These are phyloP conservation scores for Cercospora sojina DNA, from an alignment of 2,329 filamentous ascomycete genomes.

Conservation along the genomic window DNA sequence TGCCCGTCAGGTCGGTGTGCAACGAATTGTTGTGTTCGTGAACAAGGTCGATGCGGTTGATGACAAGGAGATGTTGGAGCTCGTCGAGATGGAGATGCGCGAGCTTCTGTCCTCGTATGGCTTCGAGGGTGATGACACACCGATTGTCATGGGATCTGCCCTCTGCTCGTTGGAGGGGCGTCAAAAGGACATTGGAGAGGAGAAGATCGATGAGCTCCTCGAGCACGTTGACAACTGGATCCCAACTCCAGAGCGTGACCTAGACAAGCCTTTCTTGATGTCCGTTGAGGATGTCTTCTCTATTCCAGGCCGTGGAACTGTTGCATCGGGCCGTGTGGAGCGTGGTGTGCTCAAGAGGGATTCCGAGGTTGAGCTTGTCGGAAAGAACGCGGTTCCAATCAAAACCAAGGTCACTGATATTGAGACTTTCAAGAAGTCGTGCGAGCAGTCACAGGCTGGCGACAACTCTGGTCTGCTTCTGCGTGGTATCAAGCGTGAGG, in stretches of 20 bases:
- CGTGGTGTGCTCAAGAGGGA: conserved; percentile 93
- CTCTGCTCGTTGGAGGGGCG: conserved; percentile 89
- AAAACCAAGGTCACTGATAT: conserved; percentile 99
- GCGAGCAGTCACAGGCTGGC: conserved; percentile 91
- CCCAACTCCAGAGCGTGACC: conserved; percentile 86
- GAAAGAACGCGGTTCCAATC: conserved; percentile 76
- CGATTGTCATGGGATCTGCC: conserved; percentile 94
- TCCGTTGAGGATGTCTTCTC: conserved; percentile 73
- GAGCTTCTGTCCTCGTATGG: conserved; percentile 90
- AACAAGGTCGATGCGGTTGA: conserved; percentile 99
- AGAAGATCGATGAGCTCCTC: conserved; percentile 90
- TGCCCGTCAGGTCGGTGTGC: conserved; percentile 95
- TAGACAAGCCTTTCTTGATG: conserved; percentile 99
- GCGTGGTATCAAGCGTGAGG: conserved; percentile 93
- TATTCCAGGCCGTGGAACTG: conserved; percentile 81
- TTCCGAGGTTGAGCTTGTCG: conserved; percentile 89
- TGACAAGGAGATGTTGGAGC: conserved; percentile 98
- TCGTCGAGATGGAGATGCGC: conserved; percentile 99
- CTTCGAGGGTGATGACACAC: conserved; percentile 97
- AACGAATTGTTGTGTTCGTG: conserved; percentile 98
- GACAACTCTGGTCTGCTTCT: conserved; percentile 98
- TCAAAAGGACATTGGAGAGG: conserved; percentile 77
- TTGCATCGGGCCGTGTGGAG: conserved; percentile 95
- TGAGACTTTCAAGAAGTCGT: conserved; percentile 99
- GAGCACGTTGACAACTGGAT: conserved; percentile 93